Base-by-base conservation (phyloP, 257 asterid genomes). In the Gentiana straminea region DNA sequence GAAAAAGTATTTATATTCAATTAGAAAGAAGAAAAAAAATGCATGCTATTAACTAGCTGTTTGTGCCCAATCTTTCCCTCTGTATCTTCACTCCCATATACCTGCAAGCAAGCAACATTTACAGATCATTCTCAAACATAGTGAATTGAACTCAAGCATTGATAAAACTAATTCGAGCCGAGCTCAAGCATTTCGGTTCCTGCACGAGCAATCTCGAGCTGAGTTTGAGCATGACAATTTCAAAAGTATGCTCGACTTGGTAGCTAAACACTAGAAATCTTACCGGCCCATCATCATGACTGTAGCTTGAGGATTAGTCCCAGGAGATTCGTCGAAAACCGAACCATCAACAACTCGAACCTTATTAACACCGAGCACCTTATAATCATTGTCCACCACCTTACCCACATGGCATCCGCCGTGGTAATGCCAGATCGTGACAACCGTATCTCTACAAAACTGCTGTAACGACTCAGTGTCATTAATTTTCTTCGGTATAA, bases 281-380 rank as follows among this genome's bases (percentile, higher is more conserved):
- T 79, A 92, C 98, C 99, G 61, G 62, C 95, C 97, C 79, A 92
- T 61, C 99, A 92, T 92, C 94, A 92, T 75, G 57, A 88, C 93
- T 0, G 99, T 88, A 54, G 89, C 97, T 67, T 92, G 97, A 78
- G 99, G 99, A 73, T 92, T 92, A 52, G 99, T 88, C 63, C 99
- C 99, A 0, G 99, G 99, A 4, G 99, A 92, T 35, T 66, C 79
- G 2, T 44, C 49, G 52, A 88, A 84, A 36, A 90, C 69, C 12
- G 97, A 92, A 33, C 95, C 94, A 75, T 92, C 99, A 12, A 92
- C 61, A 4, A 92, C 86, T 10, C 99, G 94, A 32, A 92, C 86
- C 57, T 89, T 60, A 15, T 74, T 64, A 33, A 81, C 81, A 3
- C 99, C 94, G 7, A 83, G 68, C 41, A 92, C 97, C 62, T 60